Conservation (phyloP, 2,329 filamentous ascomycete genomes). For the Diaporthe citriasiana region DNA sequence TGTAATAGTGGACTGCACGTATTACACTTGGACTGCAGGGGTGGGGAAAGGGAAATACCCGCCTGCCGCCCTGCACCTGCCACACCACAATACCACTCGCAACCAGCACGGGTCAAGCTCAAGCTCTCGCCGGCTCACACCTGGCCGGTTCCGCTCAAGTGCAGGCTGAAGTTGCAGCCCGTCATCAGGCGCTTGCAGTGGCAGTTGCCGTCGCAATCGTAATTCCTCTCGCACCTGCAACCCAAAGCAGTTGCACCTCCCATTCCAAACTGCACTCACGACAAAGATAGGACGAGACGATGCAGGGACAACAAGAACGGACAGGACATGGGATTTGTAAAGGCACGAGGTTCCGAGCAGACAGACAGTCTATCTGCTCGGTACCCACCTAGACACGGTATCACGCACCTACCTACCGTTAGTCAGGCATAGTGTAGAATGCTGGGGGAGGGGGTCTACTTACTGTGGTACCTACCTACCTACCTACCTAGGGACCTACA, state of each 20-base stretch:
- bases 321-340: not conserved
- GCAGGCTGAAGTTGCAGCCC: conserved; percentile 37
- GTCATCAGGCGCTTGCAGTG: conserved; percentile 35
- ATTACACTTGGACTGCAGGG: not conserved
- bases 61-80: not conserved
- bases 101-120: conserved; percentile 24
- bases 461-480: too few relatives aligned
- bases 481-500: too few relatives aligned
- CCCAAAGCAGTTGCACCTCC: not conserved
- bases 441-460: not conserved
- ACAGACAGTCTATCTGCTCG: not conserved
- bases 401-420: not conserved
- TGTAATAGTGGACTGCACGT: not conserved
- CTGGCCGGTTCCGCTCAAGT: conserved; percentile 30
- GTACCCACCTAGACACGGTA: not conserved
- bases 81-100: conserved; percentile 6
- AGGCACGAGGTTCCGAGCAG: not conserved
- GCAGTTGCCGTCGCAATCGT: not conserved
- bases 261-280: conserved; percentile 6
- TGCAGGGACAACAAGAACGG: not conserved
- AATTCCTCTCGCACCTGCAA: conserved; percentile 7
- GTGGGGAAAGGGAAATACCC: not conserved
- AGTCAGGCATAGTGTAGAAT: too few relatives aligned
- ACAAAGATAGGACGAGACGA: conserved; percentile 23
- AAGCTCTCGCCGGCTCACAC: conserved; percentile 25